Evolutionary conservation across 2,329 filamentous ascomycete species (phyloP), one percentile per base, ranked within the genome.

Genomic region (Neoarthrinium moseri): DNA sequence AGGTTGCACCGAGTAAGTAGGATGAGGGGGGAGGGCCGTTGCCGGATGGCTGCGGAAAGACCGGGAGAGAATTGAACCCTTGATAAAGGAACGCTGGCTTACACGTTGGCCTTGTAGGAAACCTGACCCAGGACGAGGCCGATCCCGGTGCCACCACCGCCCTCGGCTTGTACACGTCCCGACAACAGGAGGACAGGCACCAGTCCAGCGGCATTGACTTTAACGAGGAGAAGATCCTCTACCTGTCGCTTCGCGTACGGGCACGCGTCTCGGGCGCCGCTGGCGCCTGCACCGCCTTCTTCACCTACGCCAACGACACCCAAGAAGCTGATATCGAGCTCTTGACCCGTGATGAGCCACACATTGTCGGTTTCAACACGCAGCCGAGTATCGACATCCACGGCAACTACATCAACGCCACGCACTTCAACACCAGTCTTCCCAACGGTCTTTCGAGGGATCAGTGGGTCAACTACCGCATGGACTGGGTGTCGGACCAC

Each of bases 311-410:
- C 18, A 40, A 40, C 15, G 37, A 40, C 24, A 40, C 37, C 8
- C 37, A 40, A 18, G 37, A 40, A 13, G 37, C 37, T 8, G 37
- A 40, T 17, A 40, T 40, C 12, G 37, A 40, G n/a, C 37, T 40
- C 7, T 29, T 40, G 37, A 29, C 37, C 6, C 37, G 37, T 17
- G 37, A 40, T 18, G 37, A 27, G 23, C n/a, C 20, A 23, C 13
- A 40, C 24, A 18, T 40, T 12, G 37, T 40, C 17, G 37, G 37
- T n/a, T 38, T 38, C 22, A 38, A 38, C 21, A 38, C 35, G 11
- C 35, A 38, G 22, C 35, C 35, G n/a, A 23, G 20, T 8, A 38
- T 38, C 22, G 35, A 38, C 21, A 38, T 38, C 21, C 35, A 38
- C 22, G 35, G 35, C 20, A 38, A 38, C n/a, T 38, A 38, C 13